These are phyloP conservation scores for Candida qinlingensis DNA, from an alignment of 805 yeast species.

Conservation along the genomic window DNA sequence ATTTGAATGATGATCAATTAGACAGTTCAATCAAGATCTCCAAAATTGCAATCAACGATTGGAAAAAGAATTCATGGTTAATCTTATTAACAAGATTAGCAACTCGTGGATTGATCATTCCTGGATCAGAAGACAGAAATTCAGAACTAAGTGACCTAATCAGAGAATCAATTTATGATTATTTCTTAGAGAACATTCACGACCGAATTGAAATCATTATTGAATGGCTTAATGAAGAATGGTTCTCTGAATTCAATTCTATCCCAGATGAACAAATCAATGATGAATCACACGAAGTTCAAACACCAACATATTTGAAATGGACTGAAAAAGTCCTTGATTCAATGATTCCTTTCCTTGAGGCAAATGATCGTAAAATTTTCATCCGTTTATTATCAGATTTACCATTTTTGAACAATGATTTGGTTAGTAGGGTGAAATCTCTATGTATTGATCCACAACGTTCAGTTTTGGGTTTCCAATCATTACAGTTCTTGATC, in stretches of 20 bases:
- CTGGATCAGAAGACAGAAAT: conserved; percentile 21
- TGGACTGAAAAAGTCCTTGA: conserved; percentile 76
- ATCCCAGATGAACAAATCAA: conserved; percentile 20
- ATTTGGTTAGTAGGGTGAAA: conserved; percentile 57
- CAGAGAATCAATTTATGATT: conserved; percentile 65
- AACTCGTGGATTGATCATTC: conserved; percentile 61
- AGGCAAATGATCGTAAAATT: conserved; percentile 69
- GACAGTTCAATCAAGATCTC: conserved; percentile 22
- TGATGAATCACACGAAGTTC: conserved; percentile 13
- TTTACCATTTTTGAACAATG: conserved; percentile 66
- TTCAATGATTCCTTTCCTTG: conserved; percentile 77
- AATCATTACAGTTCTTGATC: conserved; percentile 73
- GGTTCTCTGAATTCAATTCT: conserved; percentile 55
- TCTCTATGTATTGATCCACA: conserved; percentile 83
- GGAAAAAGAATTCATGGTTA: conserved; percentile 74
- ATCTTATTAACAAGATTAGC: conserved; percentile 69
- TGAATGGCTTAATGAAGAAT: conserved; percentile 95
- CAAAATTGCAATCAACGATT: conserved; percentile 36
- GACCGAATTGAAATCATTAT: conserved; percentile 68
- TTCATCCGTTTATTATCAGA: conserved; percentile 84
- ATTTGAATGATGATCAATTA: conserved; percentile 13
- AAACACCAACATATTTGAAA: conserved; percentile 49
- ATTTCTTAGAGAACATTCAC: conserved; percentile 69
- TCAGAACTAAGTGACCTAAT: conserved; percentile 51
- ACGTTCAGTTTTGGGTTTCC: conserved; percentile 73